Evolutionary conservation across 257 asterid species (phyloP), one percentile per base, ranked within the genome.

Genomic region (Salvia hispanica): DNA sequence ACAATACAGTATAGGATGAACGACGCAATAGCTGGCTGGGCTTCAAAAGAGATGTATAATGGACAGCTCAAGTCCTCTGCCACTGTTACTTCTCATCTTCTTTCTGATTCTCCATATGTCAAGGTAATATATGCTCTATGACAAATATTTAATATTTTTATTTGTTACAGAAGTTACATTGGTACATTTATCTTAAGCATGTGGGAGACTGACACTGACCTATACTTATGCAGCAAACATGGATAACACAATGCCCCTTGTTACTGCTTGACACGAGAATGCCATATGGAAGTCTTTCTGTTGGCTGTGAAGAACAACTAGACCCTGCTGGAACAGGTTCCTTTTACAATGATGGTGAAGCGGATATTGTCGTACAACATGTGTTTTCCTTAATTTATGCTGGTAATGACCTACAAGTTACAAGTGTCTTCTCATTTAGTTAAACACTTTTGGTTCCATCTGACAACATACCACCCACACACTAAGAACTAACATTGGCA

Each of bases 301-400:
- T 85, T 63, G 97, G 94, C 70, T 92, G 98, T 77, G 97, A 92
- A 74, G 98, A 92, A 86, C 90, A 90, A 72, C 69, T 92, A 72
- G 98, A 92, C 77, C 98, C 97, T 78, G 90, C 96, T 74, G 98
- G 98, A 75, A 92, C 98, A 15, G 98, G 98, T 76, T 92, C 98
- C 72, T 86, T 86, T 81, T 90, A 80, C 91, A 92, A 92, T 51
- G 97, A 90, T 77, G 97, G 98, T 73, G 98, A 92, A 79, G 97
- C 97, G 46, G 98, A 92, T 67, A 79, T 92, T 14, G 94, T 92
- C n/a, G 79, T 84, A 51, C 91, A 90, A 60, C 98, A 92, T 71
- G 85, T 92, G 76, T 85, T 79, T 77, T 69, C 88, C 77, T 81
- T 92, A 88, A 88, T 92, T 64, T 85, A 86, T 84, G 74, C 98